Evolutionary conservation across 352 stramenopile genomes (phyloP), one percentile per base, ranked within the genome.

Genomic region (Phytophthora colocasiae): DNA sequence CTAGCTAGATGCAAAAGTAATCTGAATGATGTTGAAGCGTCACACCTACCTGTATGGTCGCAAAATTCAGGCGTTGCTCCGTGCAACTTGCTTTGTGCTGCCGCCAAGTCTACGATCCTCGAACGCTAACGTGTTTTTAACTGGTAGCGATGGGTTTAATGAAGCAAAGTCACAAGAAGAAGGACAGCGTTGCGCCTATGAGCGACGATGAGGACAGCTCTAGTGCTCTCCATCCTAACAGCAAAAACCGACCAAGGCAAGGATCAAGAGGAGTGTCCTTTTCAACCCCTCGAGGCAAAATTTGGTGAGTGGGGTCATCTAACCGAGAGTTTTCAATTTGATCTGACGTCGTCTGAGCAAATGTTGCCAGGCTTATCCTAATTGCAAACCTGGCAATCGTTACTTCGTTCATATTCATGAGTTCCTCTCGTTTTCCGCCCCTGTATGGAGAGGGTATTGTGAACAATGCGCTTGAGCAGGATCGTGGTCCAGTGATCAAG

Each of bases 341-440:
- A 22, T 22, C 22, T 22, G 22, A 22, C 22, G 22, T 22, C 22
- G 22, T 22, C 22, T 22, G 22, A 22, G 22, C 22, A 22, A 22
- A 22, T 22, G 22, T 26, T 9, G 8, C 17, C 40, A 87, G 78
- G 75, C 44, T 80, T 41, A 79, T 86, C 15, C 50, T 91, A 39
- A 32, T 90, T 32, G 36, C 68, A 19, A 91, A 89, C 47, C 66
- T 89, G 19, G 32, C 73, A 19, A 73, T 74, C 1, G 55, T 91
- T 24, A 68, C 70, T 1, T 53, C 36, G 2, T 87, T 90, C 70
- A 88, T 87, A 58, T 87, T 91, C 63, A 53, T 71, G 26, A 87
- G 77, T 57, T 75, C 77, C 6, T 54, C 65, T 5, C 85, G 75
- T 40, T 89, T 91, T 46, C 81, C 79, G 3, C 69, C 73, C 17